Percentiles rank a stretch among this genome's conserved stretches.
Conservation (phyloP, 1,284 basidiomycete species). For the Microbotryum intermedium region DNA sequence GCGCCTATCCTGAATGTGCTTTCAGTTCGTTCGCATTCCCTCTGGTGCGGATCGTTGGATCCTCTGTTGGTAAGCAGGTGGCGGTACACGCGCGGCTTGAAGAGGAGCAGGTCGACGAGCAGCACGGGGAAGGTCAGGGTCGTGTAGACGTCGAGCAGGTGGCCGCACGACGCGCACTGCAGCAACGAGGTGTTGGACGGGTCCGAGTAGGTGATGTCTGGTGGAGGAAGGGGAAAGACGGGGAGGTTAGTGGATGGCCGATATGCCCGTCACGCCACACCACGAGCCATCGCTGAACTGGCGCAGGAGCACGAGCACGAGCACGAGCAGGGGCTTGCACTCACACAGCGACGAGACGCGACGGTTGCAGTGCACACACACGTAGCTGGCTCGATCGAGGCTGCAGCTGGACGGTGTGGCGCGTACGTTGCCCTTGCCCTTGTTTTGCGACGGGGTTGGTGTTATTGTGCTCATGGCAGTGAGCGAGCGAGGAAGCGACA, state of each 20-base stretch:
- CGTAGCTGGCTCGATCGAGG: background rate
- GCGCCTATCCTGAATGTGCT: background rate
- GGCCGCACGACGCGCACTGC: constrained; percentile 5
- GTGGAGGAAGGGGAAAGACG: no score
- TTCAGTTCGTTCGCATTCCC: background rate
- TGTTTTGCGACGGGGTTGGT: no score
- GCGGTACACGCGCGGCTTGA: constrained; percentile 14
- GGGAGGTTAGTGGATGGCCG: no score
- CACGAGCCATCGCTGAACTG: no score
- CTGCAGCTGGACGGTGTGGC: background rate
- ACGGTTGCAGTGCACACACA: no score
- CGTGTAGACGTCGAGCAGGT: constrained; percentile 8
- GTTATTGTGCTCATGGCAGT: no score
- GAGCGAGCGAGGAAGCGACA: no score
- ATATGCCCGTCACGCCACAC: no score
- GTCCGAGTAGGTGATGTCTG: constrained; percentile 18
- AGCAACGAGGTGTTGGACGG: constrained; percentile 21
- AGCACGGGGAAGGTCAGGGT: constrained; percentile 4
- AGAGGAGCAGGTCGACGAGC: constrained; percentile 22
- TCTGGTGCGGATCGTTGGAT: background rate
- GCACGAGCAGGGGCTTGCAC: no score
- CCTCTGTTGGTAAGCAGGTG: constrained; percentile 22
- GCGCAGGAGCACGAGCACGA: no score
- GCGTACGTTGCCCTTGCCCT: background rate
- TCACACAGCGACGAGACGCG: no score